phyloP scores from a whole-genome alignment of 1,284 basidiomycete genomes.

The Sporisorium exsertum region DNA sequence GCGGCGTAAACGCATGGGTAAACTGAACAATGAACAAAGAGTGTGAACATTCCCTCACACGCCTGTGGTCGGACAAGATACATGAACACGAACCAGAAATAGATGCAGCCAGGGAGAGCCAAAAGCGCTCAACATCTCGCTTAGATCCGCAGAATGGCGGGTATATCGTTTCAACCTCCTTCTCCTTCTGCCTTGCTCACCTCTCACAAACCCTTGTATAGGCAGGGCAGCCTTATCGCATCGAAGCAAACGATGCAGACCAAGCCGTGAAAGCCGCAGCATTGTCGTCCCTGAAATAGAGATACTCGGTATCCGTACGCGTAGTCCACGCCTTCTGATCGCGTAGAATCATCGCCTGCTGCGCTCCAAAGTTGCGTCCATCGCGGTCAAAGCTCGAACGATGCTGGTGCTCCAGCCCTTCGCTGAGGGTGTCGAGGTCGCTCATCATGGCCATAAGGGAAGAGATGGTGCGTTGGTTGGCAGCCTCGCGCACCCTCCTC shows the following conservation, averaged over 20 bases:
- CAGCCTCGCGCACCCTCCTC: slow-evolving; percentile 49
- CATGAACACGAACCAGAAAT: background rate
- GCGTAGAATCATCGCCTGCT: slow-evolving; percentile 64
- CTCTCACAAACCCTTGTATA: background rate
- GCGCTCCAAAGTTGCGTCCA: slow-evolving; percentile 61
- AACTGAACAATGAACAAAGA: background rate
- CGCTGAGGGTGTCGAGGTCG: slow-evolving; percentile 58
- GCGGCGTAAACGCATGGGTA: background rate
- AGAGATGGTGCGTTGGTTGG: slow-evolving; percentile 52
- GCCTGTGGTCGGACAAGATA: background rate
- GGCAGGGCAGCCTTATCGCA: slow-evolving; percentile 17
- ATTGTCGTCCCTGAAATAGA: slow-evolving; percentile 60
- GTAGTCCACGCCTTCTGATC: slow-evolving; percentile 66
- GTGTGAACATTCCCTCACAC: background rate
- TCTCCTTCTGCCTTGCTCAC: background rate
- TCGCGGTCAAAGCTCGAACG: slow-evolving; percentile 58
- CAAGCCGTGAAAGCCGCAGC: slow-evolving; percentile 56
- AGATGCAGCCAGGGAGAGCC: background rate
- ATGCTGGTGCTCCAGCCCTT: slow-evolving; percentile 56
- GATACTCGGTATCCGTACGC: slow-evolving; percentile 55
- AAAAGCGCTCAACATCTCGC: background rate
- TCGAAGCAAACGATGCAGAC: slow-evolving; percentile 45
- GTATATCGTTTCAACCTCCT: slow-evolving; percentile 16
- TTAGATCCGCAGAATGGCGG: slow-evolving; percentile 6
- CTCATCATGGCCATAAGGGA: slow-evolving; percentile 62